Evolutionary conservation across 1,139 yeast genomes (phyloP).

Genomic region (Taphrina sp.): DNA sequence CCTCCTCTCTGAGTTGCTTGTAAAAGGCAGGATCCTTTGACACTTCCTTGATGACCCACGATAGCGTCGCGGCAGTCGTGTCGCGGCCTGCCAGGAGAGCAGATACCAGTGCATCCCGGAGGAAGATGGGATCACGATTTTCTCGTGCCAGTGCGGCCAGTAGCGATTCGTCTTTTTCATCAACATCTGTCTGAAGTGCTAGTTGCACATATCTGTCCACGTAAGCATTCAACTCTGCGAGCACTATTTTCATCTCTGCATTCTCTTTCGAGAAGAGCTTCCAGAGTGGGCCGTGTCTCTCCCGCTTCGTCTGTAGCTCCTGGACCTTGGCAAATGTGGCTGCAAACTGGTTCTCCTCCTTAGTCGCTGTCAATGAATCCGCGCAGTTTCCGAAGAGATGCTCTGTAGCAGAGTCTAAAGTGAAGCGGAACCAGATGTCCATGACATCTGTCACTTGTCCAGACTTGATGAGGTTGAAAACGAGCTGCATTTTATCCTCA

Average conservation of each 20-base stretch:
- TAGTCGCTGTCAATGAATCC: slow-evolving; percentile 1
- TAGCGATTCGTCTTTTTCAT: slow-evolving; percentile 19
- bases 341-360: slow-evolving; percentile 18
- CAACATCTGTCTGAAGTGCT: slow-evolving; percentile 10
- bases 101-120: slow-evolving; percentile 55
- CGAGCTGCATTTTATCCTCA: slow-evolving; percentile 51
- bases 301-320: slow-evolving; percentile 17
- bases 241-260: slow-evolving; percentile 14
- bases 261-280: slow-evolving; percentile 38
- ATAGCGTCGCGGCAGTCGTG: slow-evolving; percentile 37
- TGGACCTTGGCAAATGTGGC: slow-evolving; percentile 19
- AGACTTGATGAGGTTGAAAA: slow-evolving; percentile 45
- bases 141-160: slow-evolving; percentile 21
- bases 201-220: slow-evolving; percentile 21
- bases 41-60: slow-evolving; percentile 52
- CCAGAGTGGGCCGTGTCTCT: slow-evolving; percentile 21
- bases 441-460: slow-evolving; percentile 51
- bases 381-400: slow-evolving; percentile 26
- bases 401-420: slow-evolving; percentile 48
- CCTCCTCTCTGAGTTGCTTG: slow-evolving; percentile 48
- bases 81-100: slow-evolving; percentile 44
- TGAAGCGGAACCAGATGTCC: slow-evolving; percentile 52
- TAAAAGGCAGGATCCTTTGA: slow-evolving; percentile 50
- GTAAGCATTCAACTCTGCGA: slow-evolving; percentile 9
- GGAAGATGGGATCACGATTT: slow-evolving; percentile 40